phyloP scores from a whole-genome alignment of 371 early-diverging fungal species.

The Mortierella polycephala region DNA sequence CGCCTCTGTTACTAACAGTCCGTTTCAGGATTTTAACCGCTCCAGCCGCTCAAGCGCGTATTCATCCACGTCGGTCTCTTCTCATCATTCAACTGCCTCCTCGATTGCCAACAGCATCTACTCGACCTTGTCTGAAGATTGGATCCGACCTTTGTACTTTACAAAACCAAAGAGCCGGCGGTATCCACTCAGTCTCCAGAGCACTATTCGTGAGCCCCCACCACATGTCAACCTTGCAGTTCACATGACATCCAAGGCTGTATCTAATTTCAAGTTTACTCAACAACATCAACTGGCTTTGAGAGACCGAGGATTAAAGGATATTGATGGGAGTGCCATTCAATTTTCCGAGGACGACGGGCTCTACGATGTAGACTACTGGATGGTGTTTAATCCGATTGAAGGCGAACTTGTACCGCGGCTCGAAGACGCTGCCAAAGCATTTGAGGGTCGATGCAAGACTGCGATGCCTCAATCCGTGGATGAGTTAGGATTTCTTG shows the following conservation, averaged over 20 bases:
- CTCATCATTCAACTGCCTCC: slow-evolving; percentile 4
- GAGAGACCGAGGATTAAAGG: not conserved
- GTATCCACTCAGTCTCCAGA: slow-evolving; percentile 19
- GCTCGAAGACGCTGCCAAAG: not conserved
- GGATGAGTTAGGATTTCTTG: slow-evolving; percentile 17
- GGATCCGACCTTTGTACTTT: slow-evolving; percentile 28
- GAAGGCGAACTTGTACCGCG: not conserved
- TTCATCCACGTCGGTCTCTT: not conserved
- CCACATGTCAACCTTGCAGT: slow-evolving; percentile 3
- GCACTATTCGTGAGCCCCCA: slow-evolving; percentile 6
- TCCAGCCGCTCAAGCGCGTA: slow-evolving; percentile 1
- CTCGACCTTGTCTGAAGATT: slow-evolving; percentile 29
- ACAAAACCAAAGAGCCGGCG: slow-evolving; percentile 24
- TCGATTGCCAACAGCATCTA: slow-evolving; percentile 32
- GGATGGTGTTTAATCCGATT: slow-evolving; percentile 5
- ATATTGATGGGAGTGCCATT: slow-evolving; percentile 3
- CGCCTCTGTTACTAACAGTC: not conserved
- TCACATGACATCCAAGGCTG: not conserved
- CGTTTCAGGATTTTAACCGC: not conserved
- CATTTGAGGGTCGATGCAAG: not conserved
- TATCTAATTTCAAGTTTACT: not conserved
- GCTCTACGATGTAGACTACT: not conserved
- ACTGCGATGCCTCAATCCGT: not conserved
- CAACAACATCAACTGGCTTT: not conserved
- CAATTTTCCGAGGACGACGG: not conserved